Conservation (phyloP, 306 rosid genomes). For the Ziziphus jujuba region DNA sequence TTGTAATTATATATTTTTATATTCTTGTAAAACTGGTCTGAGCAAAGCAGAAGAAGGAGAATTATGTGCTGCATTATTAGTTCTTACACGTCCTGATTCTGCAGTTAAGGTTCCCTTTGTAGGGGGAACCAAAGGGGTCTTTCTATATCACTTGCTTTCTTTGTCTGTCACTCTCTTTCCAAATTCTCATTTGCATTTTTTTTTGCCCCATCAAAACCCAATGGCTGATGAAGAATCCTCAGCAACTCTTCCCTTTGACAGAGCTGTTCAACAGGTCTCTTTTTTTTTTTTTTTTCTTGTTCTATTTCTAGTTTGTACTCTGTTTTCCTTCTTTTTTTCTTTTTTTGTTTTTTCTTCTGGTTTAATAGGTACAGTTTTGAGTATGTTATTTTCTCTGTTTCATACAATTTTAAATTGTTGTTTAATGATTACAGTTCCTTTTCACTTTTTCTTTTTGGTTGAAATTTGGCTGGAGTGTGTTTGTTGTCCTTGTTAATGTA, state of each 20-base stretch:
- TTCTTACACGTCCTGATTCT: constrained; percentile 45
- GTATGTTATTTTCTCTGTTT: background rate
- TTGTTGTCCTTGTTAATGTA: background rate
- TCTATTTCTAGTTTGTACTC: background rate
- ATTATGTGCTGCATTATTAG: constrained; percentile 14
- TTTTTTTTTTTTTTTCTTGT: background rate
- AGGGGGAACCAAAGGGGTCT: constrained; percentile 30
- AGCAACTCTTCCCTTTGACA: constrained; percentile 58
- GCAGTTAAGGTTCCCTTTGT: constrained; percentile 32
- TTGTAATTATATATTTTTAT: background rate
- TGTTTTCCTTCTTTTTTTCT: background rate
- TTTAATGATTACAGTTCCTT: background rate
- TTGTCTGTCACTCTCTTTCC: constrained; percentile 32
- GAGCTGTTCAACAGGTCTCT: constrained; percentile 75
- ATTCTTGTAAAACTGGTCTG: background rate
- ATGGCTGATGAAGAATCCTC: constrained; percentile 57
- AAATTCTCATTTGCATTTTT: constrained; percentile 18
- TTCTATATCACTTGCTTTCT: constrained; percentile 24
- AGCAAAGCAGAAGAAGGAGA: constrained; percentile 21
- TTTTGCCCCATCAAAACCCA: constrained; percentile 22
- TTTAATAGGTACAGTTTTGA: background rate
- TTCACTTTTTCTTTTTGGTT: background rate
- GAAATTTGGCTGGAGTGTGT: background rate
- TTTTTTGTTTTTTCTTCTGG: constrained; percentile 1
- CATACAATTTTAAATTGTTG: background rate